Percentiles rank a stretch among this genome's conserved stretches.
These are phyloP conservation scores for Circinella umbellata DNA, from an alignment of 371 early-diverging fungal genomes.

Conservation along the genomic window DNA sequence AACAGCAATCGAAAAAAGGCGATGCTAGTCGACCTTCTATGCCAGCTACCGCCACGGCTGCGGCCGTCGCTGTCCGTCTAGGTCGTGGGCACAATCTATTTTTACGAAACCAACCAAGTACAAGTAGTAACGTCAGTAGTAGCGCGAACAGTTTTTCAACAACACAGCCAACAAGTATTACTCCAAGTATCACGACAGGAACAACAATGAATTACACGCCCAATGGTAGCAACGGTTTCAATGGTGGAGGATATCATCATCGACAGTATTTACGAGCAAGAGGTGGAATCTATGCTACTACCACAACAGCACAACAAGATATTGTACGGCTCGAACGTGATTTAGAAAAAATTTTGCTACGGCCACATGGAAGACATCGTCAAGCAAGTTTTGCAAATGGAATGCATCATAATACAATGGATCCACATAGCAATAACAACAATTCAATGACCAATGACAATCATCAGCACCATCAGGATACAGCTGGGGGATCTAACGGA, in stretches of 20 bases:
- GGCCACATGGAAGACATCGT: slow-evolving; percentile 18
- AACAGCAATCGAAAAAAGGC: neutral
- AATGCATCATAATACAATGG: slow-evolving; percentile 2
- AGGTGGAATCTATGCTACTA: slow-evolving; percentile 36
- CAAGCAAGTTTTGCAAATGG: slow-evolving; percentile 27
- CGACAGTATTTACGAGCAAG: slow-evolving; percentile 7
- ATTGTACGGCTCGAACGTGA: slow-evolving; percentile 49
- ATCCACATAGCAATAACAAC: slow-evolving; percentile 5
- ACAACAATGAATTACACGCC: neutral
- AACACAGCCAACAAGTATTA: neutral
- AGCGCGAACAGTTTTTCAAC: neutral
- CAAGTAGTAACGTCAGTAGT: neutral
- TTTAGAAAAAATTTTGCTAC: slow-evolving; percentile 37
- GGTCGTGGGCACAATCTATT: slow-evolving; percentile 16
- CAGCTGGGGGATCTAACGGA: neutral
- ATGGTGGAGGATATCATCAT: slow-evolving; percentile 2
- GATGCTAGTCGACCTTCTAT: slow-evolving; percentile 13
- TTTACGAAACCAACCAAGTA: neutral
- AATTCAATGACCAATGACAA: neutral
- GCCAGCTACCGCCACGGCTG: slow-evolving; percentile 14
- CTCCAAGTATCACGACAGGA: neutral
- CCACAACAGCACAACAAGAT: slow-evolving; percentile 52
- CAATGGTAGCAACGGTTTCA: neutral
- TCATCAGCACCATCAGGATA: neutral
- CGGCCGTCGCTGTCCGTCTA: slow-evolving; percentile 16